Evolutionary conservation across 1,284 basidiomycete species (phyloP).

Genomic region (Microbotryum saponariae): DNA sequence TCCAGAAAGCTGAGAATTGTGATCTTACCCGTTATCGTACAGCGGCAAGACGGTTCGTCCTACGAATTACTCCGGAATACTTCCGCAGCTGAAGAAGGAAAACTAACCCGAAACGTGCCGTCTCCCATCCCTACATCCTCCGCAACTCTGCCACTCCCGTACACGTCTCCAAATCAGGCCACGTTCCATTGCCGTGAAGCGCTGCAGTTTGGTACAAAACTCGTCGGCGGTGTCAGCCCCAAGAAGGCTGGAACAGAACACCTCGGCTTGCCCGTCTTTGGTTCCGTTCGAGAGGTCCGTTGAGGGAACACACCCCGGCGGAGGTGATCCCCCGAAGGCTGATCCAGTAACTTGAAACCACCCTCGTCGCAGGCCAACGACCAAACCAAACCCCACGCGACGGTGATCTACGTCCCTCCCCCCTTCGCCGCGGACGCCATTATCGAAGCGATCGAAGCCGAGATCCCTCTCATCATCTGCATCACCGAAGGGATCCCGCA

Average conservation of each 20-base stretch:
- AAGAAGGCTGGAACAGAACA: constrained; percentile 96
- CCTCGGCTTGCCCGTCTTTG: constrained; percentile 91
- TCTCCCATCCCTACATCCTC: neutral
- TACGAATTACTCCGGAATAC: neutral
- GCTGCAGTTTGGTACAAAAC: constrained; percentile 86
- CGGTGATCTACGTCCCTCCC: constrained; percentile 91
- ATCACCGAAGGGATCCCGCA: constrained; percentile 98
- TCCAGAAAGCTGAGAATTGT: neutral
- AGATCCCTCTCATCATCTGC: constrained; percentile 91
- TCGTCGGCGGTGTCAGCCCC: constrained; percentile 96
- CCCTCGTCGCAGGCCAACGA: constrained; percentile 19
- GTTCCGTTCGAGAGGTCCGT: constrained; percentile 75
- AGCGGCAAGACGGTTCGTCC: constrained; percentile 78
- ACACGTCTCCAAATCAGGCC: constrained; percentile 51
- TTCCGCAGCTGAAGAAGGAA: too few species aligned
- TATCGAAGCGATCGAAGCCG: constrained; percentile 93
- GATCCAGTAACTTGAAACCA: neutral
- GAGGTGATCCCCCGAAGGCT: neutral
- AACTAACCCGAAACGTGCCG: neutral
- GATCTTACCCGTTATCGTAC: neutral
- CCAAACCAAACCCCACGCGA: constrained; percentile 62
- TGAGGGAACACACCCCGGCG: neutral
- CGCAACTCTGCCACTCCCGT: neutral
- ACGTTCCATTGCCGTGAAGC: constrained; percentile 97
- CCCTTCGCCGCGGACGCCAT: constrained; percentile 88